These are phyloP conservation scores for Cytospora leucostoma DNA, from an alignment of 2,329 filamentous ascomycete species.

Conservation along the genomic window DNA sequence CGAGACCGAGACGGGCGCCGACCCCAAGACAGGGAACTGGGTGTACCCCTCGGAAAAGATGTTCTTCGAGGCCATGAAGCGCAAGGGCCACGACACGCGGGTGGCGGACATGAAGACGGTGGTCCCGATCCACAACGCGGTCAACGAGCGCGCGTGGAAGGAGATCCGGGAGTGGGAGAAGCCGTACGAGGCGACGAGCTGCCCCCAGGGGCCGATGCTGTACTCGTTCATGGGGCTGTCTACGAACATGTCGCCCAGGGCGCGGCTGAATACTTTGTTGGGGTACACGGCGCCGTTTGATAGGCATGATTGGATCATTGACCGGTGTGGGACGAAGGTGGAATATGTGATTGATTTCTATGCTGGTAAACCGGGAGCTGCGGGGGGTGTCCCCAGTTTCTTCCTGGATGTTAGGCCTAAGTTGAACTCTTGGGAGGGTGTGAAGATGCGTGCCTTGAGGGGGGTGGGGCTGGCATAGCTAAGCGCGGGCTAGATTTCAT, in stretches of 20 bases:
- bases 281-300: constrained; percentile 95
- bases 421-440: constrained; percentile 66
- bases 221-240: constrained; percentile 79
- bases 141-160: constrained; percentile 94
- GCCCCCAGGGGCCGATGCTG: constrained; percentile 76
- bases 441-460: constrained; percentile 63
- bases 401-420: constrained; percentile 70
- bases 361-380: constrained; percentile 60
- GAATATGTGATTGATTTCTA: constrained; percentile 99
- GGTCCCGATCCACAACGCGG: constrained; percentile 96
- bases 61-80: constrained; percentile 96
- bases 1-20: constrained; percentile 75
- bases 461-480: constrained; percentile 51
- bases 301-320: constrained; percentile 95
- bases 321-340: constrained; percentile 80
- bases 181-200: constrained; percentile 56
- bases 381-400: constrained; percentile 55
- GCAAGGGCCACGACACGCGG: constrained; percentile 76
- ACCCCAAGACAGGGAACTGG: constrained; percentile 79
- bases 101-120: constrained; percentile 84
- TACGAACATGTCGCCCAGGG: constrained; percentile 73
- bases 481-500: neutral
- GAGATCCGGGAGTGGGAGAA: constrained; percentile 90
- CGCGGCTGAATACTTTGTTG: constrained; percentile 76
- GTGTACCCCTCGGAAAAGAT: constrained; percentile 95